Evolutionary conservation across 805 yeast species (phyloP).

Genomic region (Isabelozyma gotoi): DNA sequence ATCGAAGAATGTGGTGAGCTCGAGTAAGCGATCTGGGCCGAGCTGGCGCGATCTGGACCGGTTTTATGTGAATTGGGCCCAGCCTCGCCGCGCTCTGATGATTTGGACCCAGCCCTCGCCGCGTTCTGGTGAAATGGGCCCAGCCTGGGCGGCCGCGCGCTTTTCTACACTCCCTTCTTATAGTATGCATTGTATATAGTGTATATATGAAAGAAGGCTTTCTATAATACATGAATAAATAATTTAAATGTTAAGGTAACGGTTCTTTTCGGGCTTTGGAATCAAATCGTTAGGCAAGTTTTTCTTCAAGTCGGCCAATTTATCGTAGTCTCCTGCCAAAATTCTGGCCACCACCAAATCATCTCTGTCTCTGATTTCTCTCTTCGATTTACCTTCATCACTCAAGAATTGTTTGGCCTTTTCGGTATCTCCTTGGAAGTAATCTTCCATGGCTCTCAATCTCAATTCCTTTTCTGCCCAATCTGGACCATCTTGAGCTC

Average conservation of each 20-base stretch:
- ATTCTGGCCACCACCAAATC: slow-evolving; percentile 78
- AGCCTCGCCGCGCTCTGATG: too few relatives aligned
- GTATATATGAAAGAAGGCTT: background rate
- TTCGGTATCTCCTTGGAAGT: slow-evolving; percentile 50
- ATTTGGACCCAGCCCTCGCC: too few relatives aligned
- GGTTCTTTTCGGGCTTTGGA: slow-evolving; percentile 34
- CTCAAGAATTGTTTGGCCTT: slow-evolving; percentile 56
- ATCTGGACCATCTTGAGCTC: slow-evolving; percentile 49
- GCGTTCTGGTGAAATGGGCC: too few relatives aligned
- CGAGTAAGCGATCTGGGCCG: slow-evolving; percentile 4
- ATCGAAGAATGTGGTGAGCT: slow-evolving; percentile 58
- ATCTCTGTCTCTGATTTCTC: slow-evolving; percentile 66
- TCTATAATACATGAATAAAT: slow-evolving; percentile 1
- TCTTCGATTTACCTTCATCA: slow-evolving; percentile 49
- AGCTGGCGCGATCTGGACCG: too few relatives aligned
- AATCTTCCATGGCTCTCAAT: slow-evolving; percentile 69
- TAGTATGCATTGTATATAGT: slow-evolving; percentile 2
- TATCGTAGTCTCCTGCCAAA: slow-evolving; percentile 82
- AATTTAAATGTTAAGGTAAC: slow-evolving; percentile 32
- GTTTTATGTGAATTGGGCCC: too few relatives aligned
- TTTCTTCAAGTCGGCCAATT: slow-evolving; percentile 56
- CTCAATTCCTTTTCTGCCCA: slow-evolving; percentile 87
- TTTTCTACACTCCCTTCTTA: too few relatives aligned
- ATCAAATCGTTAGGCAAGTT: slow-evolving; percentile 41
- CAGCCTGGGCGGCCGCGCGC: too few relatives aligned